These are phyloP conservation scores for Aspergillus heteromorphus DNA, from an alignment of 495 filamentous ascomycete species.

Conservation along the genomic window DNA sequence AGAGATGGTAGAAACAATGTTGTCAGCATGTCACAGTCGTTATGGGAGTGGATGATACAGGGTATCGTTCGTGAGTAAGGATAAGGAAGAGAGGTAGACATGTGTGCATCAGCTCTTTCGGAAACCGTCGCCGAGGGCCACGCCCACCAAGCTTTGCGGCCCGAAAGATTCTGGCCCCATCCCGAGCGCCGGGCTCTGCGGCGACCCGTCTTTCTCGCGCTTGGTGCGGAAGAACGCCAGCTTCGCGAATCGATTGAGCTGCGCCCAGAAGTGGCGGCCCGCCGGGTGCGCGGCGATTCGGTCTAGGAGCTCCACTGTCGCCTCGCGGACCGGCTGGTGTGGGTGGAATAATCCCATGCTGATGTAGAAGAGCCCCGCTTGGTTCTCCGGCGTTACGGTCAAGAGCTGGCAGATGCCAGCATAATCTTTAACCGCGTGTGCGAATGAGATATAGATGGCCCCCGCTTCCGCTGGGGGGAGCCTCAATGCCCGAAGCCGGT, in stretches of 20 bases:
- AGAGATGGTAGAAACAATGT: neutral
- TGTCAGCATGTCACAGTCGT: conserved; percentile 1
- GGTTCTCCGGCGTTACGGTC: conserved; percentile 76
- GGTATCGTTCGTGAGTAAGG: neutral
- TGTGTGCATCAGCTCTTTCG: neutral
- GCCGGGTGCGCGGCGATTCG: conserved; percentile 81
- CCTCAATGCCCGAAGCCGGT: conserved; percentile 74
- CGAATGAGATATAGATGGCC: conserved; percentile 76
- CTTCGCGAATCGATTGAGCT: conserved; percentile 82
- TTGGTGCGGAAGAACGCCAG: conserved; percentile 66
- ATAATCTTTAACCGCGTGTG: conserved; percentile 71
- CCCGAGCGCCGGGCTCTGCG: conserved; percentile 4
- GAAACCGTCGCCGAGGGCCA: conserved; percentile 28
- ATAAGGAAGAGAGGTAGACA: neutral
- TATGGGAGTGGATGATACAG: neutral
- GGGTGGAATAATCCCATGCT: conserved; percentile 93
- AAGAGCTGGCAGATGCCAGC: conserved; percentile 87
- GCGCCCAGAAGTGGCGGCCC: conserved; percentile 87
- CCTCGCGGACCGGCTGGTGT: conserved; percentile 67
- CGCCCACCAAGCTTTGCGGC: conserved; percentile 35
- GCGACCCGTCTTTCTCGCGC: conserved; percentile 52
- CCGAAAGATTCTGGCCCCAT: conserved; percentile 16
- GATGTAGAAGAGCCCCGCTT: conserved; percentile 87
- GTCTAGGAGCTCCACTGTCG: conserved; percentile 74
- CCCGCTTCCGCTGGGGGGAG: conserved; percentile 63